Evolutionary conservation across 257 asterid genomes (phyloP), one percentile per base, ranked within the genome.

Genomic region (Echium plantagineum): DNA sequence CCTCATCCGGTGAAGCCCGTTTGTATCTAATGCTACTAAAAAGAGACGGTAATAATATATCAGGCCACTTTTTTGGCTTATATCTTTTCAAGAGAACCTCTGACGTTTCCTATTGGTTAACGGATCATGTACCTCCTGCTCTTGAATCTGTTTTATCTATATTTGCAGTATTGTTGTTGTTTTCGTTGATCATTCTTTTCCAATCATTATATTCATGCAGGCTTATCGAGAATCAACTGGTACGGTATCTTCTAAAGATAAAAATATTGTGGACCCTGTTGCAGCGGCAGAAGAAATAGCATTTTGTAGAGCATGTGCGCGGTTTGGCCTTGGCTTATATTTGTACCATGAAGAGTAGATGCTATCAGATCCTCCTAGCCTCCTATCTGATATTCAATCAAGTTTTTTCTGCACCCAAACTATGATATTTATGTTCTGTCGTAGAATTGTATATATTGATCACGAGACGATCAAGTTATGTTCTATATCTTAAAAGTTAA

Each of bases 201-300:
- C 30, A 21, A 21, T 60, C 15, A 59, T 56, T 32, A 2, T 49
- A 19, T 64, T 60, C 48, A 57, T 60, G 69, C 81, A 90, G 97
- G 97, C 96, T 68, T 85, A 81, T 69, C 89, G 96, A 0, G 97
- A 90, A 73, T 90, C 97, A 48, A 78, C 94, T 30, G 98, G 98
- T 70, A 90, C 94, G 6, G 94, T 83, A 52, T 64, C 80, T 55
- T 62, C 84, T 3, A 72, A 65, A 32, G 71, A 70, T 63, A 77
- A 57, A 55, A 61, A 57, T 49, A 58, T 51, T 35, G 65, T 58
- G 24, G 95, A 90, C 75, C 88, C 89, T 8, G 98, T 87, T 64
- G 85, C 86, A 55, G 94, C 90, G 16, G 98, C 98, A 18, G 98
- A 90, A 80, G 87, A 87, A 77, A 72, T 87, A 60, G 98, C 98